Percentiles rank a stretch among this genome's conserved stretches.
phyloP scores from a whole-genome alignment of 2,329 filamentous ascomycete genomes.

The Pezicula rhizophila region DNA sequence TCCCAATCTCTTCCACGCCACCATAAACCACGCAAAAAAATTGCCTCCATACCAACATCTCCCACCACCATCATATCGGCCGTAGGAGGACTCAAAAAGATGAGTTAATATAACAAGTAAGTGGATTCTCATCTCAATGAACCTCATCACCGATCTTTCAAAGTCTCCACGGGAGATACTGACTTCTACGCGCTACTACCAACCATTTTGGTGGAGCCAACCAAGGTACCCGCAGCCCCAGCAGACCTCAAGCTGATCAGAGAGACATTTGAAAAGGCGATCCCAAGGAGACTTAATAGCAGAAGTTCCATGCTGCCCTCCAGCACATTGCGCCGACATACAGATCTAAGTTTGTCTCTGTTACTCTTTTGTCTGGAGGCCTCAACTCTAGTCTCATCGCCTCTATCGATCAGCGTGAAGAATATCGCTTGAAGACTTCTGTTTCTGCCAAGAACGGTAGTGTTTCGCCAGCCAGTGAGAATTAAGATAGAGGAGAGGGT shows the following conservation, averaged over 20 bases:
- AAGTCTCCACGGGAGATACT: no score
- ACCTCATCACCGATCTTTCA: no score
- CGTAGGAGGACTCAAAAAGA: no score
- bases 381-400: constrained; percentile 94
- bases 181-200: constrained; percentile 68
- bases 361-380: constrained; percentile 89
- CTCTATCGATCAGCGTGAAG: constrained; percentile 92
- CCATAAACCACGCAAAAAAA: no score
- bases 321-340: no score
- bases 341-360: constrained; percentile 28
- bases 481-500: constrained; percentile 58
- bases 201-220: constrained; percentile 88
- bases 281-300: constrained; percentile 96
- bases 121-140: no score
- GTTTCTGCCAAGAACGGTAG: constrained; percentile 44
- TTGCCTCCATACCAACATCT: no score
- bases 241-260: constrained; percentile 80
- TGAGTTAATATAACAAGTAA: no score
- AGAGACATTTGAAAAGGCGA: constrained; percentile 78
- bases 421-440: constrained; percentile 65
- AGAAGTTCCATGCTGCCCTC: constrained; percentile 72
- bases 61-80: no score
- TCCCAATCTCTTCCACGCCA: no score
- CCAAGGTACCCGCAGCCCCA: constrained; percentile 70
- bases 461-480: constrained; percentile 36